These are phyloP conservation scores for Pseudogymnoascus sp. DNA, from an alignment of 2,329 filamentous ascomycete species.

Conservation along the genomic window DNA sequence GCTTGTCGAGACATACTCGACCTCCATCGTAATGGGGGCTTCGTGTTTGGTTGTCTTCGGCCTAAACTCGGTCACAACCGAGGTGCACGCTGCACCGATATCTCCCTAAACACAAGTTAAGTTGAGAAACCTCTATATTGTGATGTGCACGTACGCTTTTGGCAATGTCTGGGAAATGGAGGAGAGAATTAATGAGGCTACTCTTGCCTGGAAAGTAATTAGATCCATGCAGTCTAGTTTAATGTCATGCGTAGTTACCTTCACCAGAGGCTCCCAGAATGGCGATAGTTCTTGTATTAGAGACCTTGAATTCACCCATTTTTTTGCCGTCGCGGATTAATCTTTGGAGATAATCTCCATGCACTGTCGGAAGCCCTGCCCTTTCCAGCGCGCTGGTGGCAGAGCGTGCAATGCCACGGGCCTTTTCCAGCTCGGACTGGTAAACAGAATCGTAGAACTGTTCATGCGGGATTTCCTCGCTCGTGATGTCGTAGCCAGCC, in stretches of 20 bases:
- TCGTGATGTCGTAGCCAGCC: neutral
- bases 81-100: slow-evolving; percentile 28
- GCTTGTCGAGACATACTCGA: slow-evolving; percentile 24
- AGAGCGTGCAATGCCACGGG: neutral
- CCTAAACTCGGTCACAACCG: slow-evolving; percentile 29
- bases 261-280: slow-evolving; percentile 15
- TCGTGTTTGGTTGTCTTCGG: slow-evolving; percentile 21
- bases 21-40: slow-evolving; percentile 25
- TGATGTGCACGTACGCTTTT: slow-evolving; percentile 17
- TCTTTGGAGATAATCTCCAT: neutral
- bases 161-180: slow-evolving; percentile 25
- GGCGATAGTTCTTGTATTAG: neutral
- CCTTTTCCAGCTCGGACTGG: neutral
- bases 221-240: neutral
- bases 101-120: slow-evolving; percentile 21
- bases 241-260: slow-evolving; percentile 11
- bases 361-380: neutral
- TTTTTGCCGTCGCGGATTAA: neutral
- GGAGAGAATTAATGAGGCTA: slow-evolving; percentile 29
- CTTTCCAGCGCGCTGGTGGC: neutral
- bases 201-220: slow-evolving; percentile 23
- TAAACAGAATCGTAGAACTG: neutral
- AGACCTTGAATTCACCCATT: neutral
- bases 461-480: neutral
- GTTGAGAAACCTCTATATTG: neutral